Evolutionary conservation across 305 asterid species (phyloP), one percentile per base, ranked within the genome.

Genomic region (Fraxinus xanthoxyloides): DNA sequence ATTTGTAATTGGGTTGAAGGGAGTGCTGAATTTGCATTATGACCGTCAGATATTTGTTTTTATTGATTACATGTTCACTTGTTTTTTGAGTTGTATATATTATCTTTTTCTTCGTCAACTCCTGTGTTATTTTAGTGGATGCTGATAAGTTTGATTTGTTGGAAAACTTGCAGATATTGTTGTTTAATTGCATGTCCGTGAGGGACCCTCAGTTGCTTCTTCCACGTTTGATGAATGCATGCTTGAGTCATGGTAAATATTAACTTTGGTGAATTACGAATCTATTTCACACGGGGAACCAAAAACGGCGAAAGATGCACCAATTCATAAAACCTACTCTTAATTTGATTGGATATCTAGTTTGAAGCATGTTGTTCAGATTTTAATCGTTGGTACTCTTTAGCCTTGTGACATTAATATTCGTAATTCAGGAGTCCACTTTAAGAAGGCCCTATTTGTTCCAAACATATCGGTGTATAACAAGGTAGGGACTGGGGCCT

Each of bases 121-220:
- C 35, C 31, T 23, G 17, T 28, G 26, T 79, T 79, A 23, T 75
- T 83, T 28, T 79, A 28, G 75, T 77, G 78, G 82, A 80, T 77
- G 31, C 46, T 80, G 73, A 85, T 51, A 78, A 82, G 32, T 83
- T 67, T 59, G 61, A 21, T 77, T 81, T 86, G 51, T 79, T 80
- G 56, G 63, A 40, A 31, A 63, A 76, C 79, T 72, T 92, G 95
- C 99, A 96, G 99, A 92, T 96, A 83, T 82, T 96, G 90, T 84
- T 96, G 92, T 94, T 96, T 92, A 96, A 96, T 76, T 96, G 99
- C 87, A 96, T 96, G 99, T 87, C 99, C 0, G 98, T 96, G 82
- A 90, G 99, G 87, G 98, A 96, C 87, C 99, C 98, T 75, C 97
- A 94, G 83, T 81, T 93, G 82, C 98, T 94, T 79, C 97, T 96